A percentile compares a stretch with the other conserved stretches of the same genome.
phyloP scores from a whole-genome alignment of 225 moss, liverwort and hornwort species.

The Climacium dendroides region DNA sequence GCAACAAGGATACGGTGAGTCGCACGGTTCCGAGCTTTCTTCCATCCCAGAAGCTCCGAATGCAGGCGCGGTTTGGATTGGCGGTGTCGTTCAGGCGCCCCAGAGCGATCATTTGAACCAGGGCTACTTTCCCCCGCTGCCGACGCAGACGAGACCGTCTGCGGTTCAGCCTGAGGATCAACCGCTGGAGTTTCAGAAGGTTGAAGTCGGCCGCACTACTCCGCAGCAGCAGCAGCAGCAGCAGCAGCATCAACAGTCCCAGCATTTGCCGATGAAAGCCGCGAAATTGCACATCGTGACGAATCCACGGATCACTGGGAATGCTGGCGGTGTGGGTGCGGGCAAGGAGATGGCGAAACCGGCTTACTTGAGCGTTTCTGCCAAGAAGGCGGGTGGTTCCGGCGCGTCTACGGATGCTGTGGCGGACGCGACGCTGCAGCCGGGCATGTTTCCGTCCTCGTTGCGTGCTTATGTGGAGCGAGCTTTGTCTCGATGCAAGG shows the following conservation, averaged over 20 bases:
- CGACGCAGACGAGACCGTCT: not conserved
- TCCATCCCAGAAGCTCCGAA: not conserved
- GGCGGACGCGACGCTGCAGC: slow-evolving; percentile 78
- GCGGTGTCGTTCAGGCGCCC: not conserved
- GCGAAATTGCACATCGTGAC: slow-evolving; percentile 71
- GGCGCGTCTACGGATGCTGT: slow-evolving; percentile 45
- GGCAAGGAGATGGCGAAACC: slow-evolving; percentile 36
- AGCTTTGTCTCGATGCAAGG: slow-evolving; percentile 80
- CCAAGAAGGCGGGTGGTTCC: slow-evolving; percentile 12
- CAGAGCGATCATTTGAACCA: slow-evolving; percentile 28
- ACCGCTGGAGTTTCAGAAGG: slow-evolving; percentile 24
- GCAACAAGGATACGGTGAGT: slow-evolving; percentile 8
- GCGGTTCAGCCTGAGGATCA: slow-evolving; percentile 18
- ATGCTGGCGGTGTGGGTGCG: slow-evolving; percentile 24
- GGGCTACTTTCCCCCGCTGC: slow-evolving; percentile 30
- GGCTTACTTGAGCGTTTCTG: slow-evolving; percentile 54
- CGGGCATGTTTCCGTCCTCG: slow-evolving; percentile 89
- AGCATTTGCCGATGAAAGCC: slow-evolving; percentile 18
- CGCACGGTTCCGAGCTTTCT: slow-evolving; percentile 15
- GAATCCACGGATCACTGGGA: slow-evolving; percentile 75
- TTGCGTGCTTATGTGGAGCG: slow-evolving; percentile 90
- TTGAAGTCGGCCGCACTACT: not conserved
- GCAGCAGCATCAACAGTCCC: not conserved
- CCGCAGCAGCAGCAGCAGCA: slow-evolving; percentile 4
- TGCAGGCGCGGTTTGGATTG: slow-evolving; percentile 34